Base-by-base conservation (phyloP, 2,329 filamentous ascomycete species). In the Coniochaeta sp. region DNA sequence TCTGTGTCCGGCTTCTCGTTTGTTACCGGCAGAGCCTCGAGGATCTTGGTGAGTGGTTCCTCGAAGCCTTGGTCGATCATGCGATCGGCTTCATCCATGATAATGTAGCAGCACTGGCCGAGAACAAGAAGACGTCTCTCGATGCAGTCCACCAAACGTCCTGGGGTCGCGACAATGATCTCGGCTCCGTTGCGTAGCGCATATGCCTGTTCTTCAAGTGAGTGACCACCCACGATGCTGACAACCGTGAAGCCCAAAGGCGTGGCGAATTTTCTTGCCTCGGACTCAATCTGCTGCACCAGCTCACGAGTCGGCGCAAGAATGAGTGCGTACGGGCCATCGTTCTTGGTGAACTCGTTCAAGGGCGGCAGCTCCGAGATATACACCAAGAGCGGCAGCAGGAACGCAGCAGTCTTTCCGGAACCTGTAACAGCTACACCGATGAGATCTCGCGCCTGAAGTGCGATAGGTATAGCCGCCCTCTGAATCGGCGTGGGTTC, bases 31-130 rank as follows among this genome's bases (percentile, higher is more conserved):
- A 99, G 83, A 1, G 95, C 93, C 66, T 96, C 92, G 54, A 99
- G 86, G 67, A 99, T 99, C 75, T 96, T 96, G 76, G 97, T 98
- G 61, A 99, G 91, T 0, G 92, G 90, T 69, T 98, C 95, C 75
- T 99, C 95, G 72, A 99, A 99, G 54, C 95, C 95, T 62, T 98
- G 86, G 72, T 99, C 95, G 65, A 99, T 96, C 95, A 99, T 99
- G 59, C 93, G 90, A 76, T 99, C 95, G 40, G 95, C 95, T 82
- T 99, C 95, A 73, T 99, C 95, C 93, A 99, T 97, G 75, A 99
- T 96, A 60, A 98, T 85, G 76, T 98, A 98, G 77, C 93, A 96
- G 74, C 95, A 98, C 75, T 98, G 95, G n/a, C 87, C 88, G 55
- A 98, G 84, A 1, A 99, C 93, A 1, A 98, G 81, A 32, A 98